A percentile compares a stretch with the other conserved stretches of the same genome.
phyloP scores from a whole-genome alignment of 2,329 filamentous ascomycete species.

The Elsinoe fawcettii region DNA sequence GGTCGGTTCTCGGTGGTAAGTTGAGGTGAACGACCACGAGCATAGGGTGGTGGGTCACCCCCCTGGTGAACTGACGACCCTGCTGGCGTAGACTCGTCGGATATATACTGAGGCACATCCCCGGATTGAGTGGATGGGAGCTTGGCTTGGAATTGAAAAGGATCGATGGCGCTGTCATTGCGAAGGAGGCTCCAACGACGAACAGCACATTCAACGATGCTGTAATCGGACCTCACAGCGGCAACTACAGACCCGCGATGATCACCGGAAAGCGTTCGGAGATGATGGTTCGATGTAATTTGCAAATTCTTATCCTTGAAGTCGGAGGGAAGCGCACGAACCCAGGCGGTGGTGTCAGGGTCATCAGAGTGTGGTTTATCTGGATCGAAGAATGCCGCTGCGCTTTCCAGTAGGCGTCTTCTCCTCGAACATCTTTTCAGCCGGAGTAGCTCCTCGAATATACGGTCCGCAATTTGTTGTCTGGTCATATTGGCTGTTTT shows the following conservation, averaged over 20 bases:
- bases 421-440: background rate
- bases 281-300: background rate
- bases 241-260: background rate
- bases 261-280: background rate
- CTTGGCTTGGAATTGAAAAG: background rate
- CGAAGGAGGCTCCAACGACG: background rate
- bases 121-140: background rate
- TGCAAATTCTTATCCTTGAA: background rate
- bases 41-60: background rate
- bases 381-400: background rate
- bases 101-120: background rate
- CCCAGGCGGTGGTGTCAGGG: background rate
- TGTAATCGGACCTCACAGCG: background rate
- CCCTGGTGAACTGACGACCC: background rate
- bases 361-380: background rate
- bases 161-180: background rate
- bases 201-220: background rate
- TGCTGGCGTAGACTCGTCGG: background rate
- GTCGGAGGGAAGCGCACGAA: background rate
- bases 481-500: constrained; percentile 1
- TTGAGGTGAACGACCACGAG: background rate
- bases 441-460: background rate
- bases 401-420: background rate
- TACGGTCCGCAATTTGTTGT: constrained; percentile 1
- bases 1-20: too few relatives aligned